A percentile compares a stretch with the other conserved stretches of the same genome.
phyloP scores from a whole-genome alignment of 2,329 filamentous ascomycete species.

The Ramularia collo-cygni region DNA sequence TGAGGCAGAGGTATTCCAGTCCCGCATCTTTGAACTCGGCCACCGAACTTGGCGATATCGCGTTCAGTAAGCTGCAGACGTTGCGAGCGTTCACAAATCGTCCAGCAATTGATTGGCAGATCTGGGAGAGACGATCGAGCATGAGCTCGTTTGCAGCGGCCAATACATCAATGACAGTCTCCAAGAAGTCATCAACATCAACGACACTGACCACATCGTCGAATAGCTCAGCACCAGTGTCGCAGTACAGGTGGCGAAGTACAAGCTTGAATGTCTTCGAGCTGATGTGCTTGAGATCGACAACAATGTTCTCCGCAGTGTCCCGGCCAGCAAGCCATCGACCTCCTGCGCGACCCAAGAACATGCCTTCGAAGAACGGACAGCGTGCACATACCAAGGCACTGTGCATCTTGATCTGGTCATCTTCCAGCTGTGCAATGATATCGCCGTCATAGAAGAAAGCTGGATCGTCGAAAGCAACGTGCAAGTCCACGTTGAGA shows the following conservation, averaged over 20 bases:
- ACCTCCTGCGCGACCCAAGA: constrained; percentile 78
- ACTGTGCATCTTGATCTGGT: constrained; percentile 65
- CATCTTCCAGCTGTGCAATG: constrained; percentile 68
- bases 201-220: constrained; percentile 59
- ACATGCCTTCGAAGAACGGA: constrained; percentile 86
- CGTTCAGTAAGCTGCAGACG: constrained; percentile 76
- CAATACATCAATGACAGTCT: constrained; percentile 87
- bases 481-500: constrained; percentile 62
- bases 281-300: constrained; percentile 78
- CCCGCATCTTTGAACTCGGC: constrained; percentile 81
- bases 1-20: constrained; percentile 84
- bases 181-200: constrained; percentile 78
- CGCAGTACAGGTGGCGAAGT: constrained; percentile 74
- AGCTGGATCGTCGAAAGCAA: constrained; percentile 58
- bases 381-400: constrained; percentile 73
- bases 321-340: constrained; percentile 58
- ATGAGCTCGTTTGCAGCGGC: constrained; percentile 88
- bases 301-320: constrained; percentile 52
- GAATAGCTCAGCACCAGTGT: constrained; percentile 74
- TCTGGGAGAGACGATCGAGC: constrained; percentile 82
- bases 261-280: constrained; percentile 70
- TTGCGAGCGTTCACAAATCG: constrained; percentile 80
- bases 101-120: constrained; percentile 79
- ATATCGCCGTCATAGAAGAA: constrained; percentile 80
- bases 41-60: constrained; percentile 75